These are phyloP conservation scores for Pythium chondricola DNA, from an alignment of 352 stramenopile species.

Conservation along the genomic window DNA sequence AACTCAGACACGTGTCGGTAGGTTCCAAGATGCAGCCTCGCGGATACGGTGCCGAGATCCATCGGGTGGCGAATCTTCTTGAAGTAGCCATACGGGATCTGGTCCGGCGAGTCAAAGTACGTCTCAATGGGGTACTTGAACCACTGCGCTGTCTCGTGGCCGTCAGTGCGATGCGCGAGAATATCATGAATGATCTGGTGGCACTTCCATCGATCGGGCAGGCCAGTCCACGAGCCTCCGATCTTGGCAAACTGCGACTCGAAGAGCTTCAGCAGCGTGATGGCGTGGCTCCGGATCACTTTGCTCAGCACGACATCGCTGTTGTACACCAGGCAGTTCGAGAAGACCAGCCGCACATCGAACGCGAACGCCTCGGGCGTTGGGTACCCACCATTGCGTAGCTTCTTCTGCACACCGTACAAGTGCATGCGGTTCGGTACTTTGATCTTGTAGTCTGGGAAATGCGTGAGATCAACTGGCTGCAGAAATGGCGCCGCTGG, in stretches of 20 bases:
- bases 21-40: slow-evolving; percentile 53
- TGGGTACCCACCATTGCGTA: slow-evolving; percentile 62
- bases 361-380: slow-evolving; percentile 60
- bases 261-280: slow-evolving; percentile 83
- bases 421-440: slow-evolving; percentile 81
- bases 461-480: slow-evolving; percentile 74
- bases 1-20: slow-evolving; percentile 62
- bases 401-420: slow-evolving; percentile 81
- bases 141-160: slow-evolving; percentile 78
- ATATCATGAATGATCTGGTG: slow-evolving; percentile 80
- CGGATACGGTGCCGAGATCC: slow-evolving; percentile 77
- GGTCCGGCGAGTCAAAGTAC: slow-evolving; percentile 78
- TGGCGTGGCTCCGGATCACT: slow-evolving; percentile 76
- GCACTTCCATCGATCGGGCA: slow-evolving; percentile 76
- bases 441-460: slow-evolving; percentile 83
- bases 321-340: slow-evolving; percentile 88
- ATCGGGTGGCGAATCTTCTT: slow-evolving; percentile 74
- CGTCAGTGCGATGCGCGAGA: slow-evolving; percentile 60
- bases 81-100: slow-evolving; percentile 81
- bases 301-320: slow-evolving; percentile 79
- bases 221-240: slow-evolving; percentile 53
- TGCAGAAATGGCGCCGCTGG: slow-evolving; percentile 74
- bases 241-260: slow-evolving; percentile 68
- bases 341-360: slow-evolving; percentile 80
- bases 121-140: slow-evolving; percentile 85